These are phyloP conservation scores for Pseudopyrenochaeta lycopersici DNA, from an alignment of 2,329 filamentous ascomycete genomes.

Conservation along the genomic window DNA sequence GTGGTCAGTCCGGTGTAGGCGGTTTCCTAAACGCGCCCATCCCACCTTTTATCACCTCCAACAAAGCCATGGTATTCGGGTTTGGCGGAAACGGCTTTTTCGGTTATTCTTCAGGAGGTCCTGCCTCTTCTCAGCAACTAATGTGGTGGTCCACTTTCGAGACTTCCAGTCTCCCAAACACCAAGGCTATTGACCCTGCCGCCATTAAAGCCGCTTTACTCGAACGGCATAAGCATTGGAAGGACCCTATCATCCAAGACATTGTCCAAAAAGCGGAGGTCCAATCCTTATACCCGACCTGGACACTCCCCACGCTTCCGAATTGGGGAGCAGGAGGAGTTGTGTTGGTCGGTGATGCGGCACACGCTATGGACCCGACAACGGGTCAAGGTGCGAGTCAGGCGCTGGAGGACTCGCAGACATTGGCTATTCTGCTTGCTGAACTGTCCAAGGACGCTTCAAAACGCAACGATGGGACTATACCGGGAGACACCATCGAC, in stretches of 20 bases:
- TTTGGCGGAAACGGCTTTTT: constrained; percentile 62
- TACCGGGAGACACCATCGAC: background rate
- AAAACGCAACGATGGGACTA: background rate
- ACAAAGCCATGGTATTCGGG: constrained; percentile 53
- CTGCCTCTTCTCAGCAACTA: constrained; percentile 35
- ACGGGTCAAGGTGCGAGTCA: constrained; percentile 65
- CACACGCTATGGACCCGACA: constrained; percentile 64
- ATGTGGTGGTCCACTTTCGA: constrained; percentile 58
- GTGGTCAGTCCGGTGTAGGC: constrained; percentile 52
- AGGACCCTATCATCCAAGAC: constrained; percentile 50
- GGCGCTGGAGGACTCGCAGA: constrained; percentile 64
- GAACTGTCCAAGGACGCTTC: constrained; percentile 5
- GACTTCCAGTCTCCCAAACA: constrained; percentile 12
- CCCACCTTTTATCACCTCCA: constrained; percentile 32
- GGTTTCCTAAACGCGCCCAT: constrained; percentile 53
- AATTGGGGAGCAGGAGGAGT: constrained; percentile 59
- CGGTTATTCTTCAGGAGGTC: constrained; percentile 55
- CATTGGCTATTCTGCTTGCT: constrained; percentile 53
- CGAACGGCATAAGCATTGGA: constrained; percentile 56
- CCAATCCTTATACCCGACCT: constrained; percentile 59
- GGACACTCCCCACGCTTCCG: constrained; percentile 58
- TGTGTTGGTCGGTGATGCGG: constrained; percentile 66
- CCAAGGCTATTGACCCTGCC: constrained; percentile 14
- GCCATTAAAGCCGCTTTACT: constrained; percentile 48
- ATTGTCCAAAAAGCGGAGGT: constrained; percentile 50